Evolutionary conservation across 345 rosid genomes (phyloP).

Genomic region (Populus nigra): DNA sequence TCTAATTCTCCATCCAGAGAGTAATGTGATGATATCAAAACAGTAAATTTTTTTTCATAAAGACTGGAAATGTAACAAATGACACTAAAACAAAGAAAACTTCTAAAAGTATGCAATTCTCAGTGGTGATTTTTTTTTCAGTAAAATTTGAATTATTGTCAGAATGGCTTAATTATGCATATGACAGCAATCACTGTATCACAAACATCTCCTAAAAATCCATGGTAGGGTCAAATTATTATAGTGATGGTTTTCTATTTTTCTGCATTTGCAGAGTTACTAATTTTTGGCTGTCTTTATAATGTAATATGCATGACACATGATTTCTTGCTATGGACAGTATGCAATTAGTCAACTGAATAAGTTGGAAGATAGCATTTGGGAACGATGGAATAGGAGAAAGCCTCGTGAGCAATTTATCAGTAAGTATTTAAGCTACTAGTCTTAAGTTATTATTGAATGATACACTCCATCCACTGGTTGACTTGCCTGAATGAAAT

Average conservation of each 20-base stretch:
- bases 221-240: too few species aligned
- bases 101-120: too few species aligned
- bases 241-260: neutral
- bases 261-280: neutral
- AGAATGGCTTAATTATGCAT: too few species aligned
- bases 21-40: too few species aligned
- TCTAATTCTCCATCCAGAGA: too few species aligned
- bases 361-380: constrained; percentile 90
- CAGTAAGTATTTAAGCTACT: constrained; percentile 47
- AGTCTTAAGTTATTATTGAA: neutral
- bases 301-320: neutral
- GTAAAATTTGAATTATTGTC: too few species aligned
- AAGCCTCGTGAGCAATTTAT: constrained; percentile 58
- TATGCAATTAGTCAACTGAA: constrained; percentile 90
- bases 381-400: constrained; percentile 72
- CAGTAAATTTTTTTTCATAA: too few species aligned
- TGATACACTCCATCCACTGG: neutral
- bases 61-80: too few species aligned
- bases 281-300: constrained; percentile 2
- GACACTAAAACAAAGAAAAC: too few species aligned
- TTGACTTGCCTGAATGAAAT: neutral
- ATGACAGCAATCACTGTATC: too few species aligned
- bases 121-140: too few species aligned
- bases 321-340: constrained; percentile 42
- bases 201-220: too few species aligned